Base-by-base conservation (phyloP, 495 filamentous ascomycete genomes). In the Trichoderma virens region DNA sequence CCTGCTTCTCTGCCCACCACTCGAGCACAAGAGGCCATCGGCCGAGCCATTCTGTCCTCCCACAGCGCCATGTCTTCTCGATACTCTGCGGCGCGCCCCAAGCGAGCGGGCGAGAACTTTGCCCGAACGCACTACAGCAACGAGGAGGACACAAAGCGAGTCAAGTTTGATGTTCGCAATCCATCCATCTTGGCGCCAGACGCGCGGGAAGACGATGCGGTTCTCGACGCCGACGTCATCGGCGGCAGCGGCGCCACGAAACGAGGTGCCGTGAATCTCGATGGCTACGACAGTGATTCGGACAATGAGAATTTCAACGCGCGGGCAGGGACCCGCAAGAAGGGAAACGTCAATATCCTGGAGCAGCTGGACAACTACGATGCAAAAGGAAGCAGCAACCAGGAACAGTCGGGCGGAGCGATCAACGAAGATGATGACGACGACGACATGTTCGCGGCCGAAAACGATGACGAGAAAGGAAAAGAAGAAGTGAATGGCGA, bases 271-370 rank as follows among this genome's bases (percentile, higher is more conserved):
- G 86, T 98, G 35, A 96, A 97, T 66, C 86, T 98, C 32, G 94
- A 98, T 70, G 94, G 95, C 3, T 98, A 98, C 76, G 93, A 97
- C 62, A 93, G 88, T 0, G 94, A 99, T 74, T 94, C 90, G 34
- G 93, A 93, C 9, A 92, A 92, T 63, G 94, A 98, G 67, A 91
- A 89, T 25, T 95, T 96, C 73, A 83, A 91, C 65, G 87, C 81
- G 41, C 80, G 88, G 32, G 85, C 83, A 0, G 85, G 87, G 59
- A 81, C 82, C 13, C 82, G 85, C 67, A 72, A 78, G 27, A 72
- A 74, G 16, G 78, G 72, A 3, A 75, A 78, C 38, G 74, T 79
- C 5, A 73, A 74, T 59, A 51, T 80, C n/a, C 69, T 69, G 6
- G 72, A 79, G n/a, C 71, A 70, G 64, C 71, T 82, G 63, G 79